Evolutionary conservation across 768 basidiomycete genomes (phyloP), one percentile per base, ranked within the genome.

Genomic region (Lentinula aciculospora): DNA sequence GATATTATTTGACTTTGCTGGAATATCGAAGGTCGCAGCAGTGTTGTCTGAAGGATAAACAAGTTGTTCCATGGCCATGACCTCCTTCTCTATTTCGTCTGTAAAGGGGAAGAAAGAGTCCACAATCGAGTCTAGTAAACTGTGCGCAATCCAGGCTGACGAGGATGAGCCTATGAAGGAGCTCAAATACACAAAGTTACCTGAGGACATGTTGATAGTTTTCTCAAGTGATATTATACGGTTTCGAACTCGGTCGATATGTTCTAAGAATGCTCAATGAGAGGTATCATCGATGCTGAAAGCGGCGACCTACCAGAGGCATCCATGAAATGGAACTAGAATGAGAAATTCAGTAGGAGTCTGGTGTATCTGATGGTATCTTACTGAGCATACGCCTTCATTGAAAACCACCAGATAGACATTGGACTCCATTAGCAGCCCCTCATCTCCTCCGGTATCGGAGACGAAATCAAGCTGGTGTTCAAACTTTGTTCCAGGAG

Each of bases 61-160:
- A 37, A 90, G 69, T 12, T 81, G 76, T 64, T 95, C 92, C 54
- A 95, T 85, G 17, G 82, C 82, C 59, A 84, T 78, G 2, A 92
- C 86, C 66, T 96, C 94, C 47, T 76, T 77, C 65, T 92, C 92
- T 36, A 97, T 87, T 58, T 85, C 84, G 61, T 86, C 81, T 58
- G 94, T 74, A 58, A 93, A 79, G 1, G 92, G 92, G 68, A 94
- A 93, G 72, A 95, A 95, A 0, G 91, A 88, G 67, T 98, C 94
- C 21, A 98, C 94, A 53, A 98, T 85, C 1, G 93, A 95, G 66
- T 97, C 95, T 62, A 98, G 74, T 56, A 97, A 79, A 21, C 87
- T 89, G 69, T 98, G 94, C 0, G 92, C 93, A 62, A 98, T 91
- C 92, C 93, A 96, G 67, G 94, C 94, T 93, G 61, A 17, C 19